phyloP scores from a whole-genome alignment of 257 asterid species.

The Capsicum rhomboideum region DNA sequence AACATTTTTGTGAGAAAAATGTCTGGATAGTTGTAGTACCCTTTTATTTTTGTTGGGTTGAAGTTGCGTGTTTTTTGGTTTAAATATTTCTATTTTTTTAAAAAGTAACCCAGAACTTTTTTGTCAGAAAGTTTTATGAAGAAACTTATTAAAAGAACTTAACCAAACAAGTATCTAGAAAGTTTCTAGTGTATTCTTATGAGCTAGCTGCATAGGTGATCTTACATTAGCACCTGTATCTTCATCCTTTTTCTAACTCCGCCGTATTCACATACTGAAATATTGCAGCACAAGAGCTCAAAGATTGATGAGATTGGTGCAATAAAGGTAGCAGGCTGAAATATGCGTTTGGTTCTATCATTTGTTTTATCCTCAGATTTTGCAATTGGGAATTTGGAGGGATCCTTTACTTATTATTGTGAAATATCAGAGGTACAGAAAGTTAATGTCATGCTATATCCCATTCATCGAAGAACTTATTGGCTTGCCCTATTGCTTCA shows the following conservation, averaged over 20 bases:
- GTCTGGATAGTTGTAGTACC: background rate
- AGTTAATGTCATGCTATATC: constrained; percentile 12
- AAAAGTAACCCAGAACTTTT: background rate
- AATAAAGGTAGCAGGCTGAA: constrained; percentile 83
- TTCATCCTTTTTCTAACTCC: constrained; percentile 6
- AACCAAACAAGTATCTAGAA: background rate
- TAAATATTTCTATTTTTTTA: background rate
- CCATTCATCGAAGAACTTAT: constrained; percentile 17
- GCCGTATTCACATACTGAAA: constrained; percentile 27
- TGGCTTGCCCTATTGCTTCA: constrained; percentile 11
- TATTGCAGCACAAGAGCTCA: constrained; percentile 87
- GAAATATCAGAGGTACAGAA: constrained; percentile 61
- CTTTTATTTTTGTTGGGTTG: background rate
- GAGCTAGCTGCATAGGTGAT: background rate
- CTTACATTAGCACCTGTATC: background rate
- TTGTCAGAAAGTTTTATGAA: background rate
- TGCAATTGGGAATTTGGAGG: constrained; percentile 59
- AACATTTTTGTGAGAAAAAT: background rate
- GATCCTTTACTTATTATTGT: constrained; percentile 40
- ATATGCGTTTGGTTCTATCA: constrained; percentile 29
- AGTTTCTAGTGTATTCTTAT: background rate
- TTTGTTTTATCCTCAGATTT: constrained; percentile 47
- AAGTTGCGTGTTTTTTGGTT: background rate
- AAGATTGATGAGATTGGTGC: constrained; percentile 88
- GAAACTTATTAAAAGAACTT: background rate